These are phyloP conservation scores for Pichia sp. DNA, from an alignment of 1,139 yeast species.

Conservation along the genomic window DNA sequence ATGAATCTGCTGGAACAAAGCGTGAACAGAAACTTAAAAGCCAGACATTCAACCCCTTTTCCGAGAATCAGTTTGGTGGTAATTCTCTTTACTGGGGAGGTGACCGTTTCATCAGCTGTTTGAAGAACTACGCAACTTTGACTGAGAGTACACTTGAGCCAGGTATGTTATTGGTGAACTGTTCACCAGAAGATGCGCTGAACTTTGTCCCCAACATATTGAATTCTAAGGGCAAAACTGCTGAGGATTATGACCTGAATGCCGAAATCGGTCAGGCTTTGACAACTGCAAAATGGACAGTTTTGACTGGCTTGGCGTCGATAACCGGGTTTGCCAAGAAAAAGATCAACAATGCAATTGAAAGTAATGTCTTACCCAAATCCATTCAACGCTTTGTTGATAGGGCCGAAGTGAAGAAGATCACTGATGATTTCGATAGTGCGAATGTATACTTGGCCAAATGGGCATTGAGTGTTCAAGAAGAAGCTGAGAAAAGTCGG, in stretches of 20 bases:
- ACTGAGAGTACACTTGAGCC: constrained; percentile 70
- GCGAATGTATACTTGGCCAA: constrained; percentile 90
- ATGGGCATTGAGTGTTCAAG: constrained; percentile 95
- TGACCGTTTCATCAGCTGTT: constrained; percentile 57
- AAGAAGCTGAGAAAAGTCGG: constrained; percentile 79
- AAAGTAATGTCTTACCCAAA: constrained; percentile 46
- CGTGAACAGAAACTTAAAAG: constrained; percentile 54
- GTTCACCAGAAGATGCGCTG: constrained; percentile 69
- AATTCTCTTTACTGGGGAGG: constrained; percentile 85
- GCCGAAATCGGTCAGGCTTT: constrained; percentile 42
- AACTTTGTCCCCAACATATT: constrained; percentile 64
- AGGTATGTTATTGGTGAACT: constrained; percentile 71
- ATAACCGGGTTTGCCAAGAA: constrained; percentile 68
- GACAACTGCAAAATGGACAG: constrained; percentile 77
- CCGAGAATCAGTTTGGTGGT: constrained; percentile 40
- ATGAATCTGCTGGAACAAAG: constrained; percentile 72
- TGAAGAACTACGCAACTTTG: constrained; percentile 53
- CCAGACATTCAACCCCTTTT: constrained; percentile 72
- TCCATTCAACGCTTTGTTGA: constrained; percentile 59
- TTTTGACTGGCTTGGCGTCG: constrained; percentile 79
- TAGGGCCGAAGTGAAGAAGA: constrained; percentile 73
- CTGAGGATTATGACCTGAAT: constrained; percentile 13
- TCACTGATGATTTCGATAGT: constrained; percentile 89
- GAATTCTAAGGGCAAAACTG: constrained; percentile 24
- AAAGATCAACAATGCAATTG: constrained; percentile 57